phyloP scores from a whole-genome alignment of 2,329 filamentous ascomycete genomes.

The Pyrenophora seminiperda region DNA sequence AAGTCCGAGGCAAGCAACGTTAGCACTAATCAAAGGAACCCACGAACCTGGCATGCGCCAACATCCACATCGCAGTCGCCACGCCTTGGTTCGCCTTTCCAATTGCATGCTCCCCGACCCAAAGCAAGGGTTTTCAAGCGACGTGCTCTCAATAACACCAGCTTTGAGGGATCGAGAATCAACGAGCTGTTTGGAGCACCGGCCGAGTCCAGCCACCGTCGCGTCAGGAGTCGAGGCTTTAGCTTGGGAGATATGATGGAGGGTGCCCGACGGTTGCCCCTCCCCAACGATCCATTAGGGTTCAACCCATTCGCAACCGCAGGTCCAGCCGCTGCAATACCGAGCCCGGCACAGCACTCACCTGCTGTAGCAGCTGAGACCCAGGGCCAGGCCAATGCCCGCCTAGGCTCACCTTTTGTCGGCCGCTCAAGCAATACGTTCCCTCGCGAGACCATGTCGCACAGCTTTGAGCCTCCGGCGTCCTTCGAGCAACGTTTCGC shows the following conservation, averaged over 20 bases:
- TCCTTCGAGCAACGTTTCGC: constrained; percentile 50
- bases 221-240: constrained; percentile 65
- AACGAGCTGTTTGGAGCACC: constrained; percentile 54
- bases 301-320: constrained; percentile 38
- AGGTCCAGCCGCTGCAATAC: constrained; percentile 23
- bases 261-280: constrained; percentile 57
- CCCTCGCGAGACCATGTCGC: constrained; percentile 50
- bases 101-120: constrained; percentile 58
- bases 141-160: constrained; percentile 61
- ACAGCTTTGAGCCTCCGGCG: constrained; percentile 45
- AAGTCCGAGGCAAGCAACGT: constrained; percentile 37
- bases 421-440: constrained; percentile 54
- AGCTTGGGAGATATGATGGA: constrained; percentile 63
- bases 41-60: constrained; percentile 44
- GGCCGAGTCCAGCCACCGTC: constrained; percentile 59
- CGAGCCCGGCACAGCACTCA: constrained; percentile 33
- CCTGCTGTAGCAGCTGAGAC: constrained; percentile 22
- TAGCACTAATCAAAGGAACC: constrained; percentile 33
- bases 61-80: constrained; percentile 31
- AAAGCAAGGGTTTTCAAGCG: constrained; percentile 62
- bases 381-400: constrained; percentile 49
- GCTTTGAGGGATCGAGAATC: constrained; percentile 54
- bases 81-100: constrained; percentile 58
- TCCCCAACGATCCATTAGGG: constrained; percentile 55
- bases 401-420: constrained; percentile 56